Percentiles rank a stretch among this genome's conserved stretches.
Conservation (phyloP, 2,329 filamentous ascomycete genomes). For the Trichophyton verrucosum region DNA sequence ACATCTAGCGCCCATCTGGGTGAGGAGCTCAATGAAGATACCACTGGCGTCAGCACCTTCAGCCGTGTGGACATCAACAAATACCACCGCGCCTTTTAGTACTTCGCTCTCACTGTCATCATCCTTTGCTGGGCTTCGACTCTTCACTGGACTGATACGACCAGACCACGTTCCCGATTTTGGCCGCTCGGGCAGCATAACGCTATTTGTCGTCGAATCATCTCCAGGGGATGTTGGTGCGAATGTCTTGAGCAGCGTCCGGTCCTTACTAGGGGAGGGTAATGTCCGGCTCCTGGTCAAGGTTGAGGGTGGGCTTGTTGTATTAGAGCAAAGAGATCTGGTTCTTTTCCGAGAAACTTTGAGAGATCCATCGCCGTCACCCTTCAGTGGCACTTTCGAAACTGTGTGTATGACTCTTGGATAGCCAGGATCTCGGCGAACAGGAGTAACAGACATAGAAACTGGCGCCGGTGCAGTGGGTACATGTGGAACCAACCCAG, state of each 20-base stretch:
- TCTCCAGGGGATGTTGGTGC: background rate
- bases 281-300: slow-evolving; percentile 17
- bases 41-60: slow-evolving; percentile 69
- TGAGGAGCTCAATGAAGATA: slow-evolving; percentile 69
- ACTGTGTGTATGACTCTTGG: slow-evolving; percentile 55
- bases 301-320: slow-evolving; percentile 23
- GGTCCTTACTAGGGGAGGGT: slow-evolving; percentile 17
- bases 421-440: slow-evolving; percentile 34
- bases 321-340: slow-evolving; percentile 42
- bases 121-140: slow-evolving; percentile 18
- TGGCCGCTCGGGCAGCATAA: slow-evolving; percentile 11
- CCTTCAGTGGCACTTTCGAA: slow-evolving; percentile 63
- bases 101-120: slow-evolving; percentile 26
- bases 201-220: background rate
- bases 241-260: slow-evolving; percentile 9
- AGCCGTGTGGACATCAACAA: slow-evolving; percentile 70
- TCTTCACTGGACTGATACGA: slow-evolving; percentile 18
- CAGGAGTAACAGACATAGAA: slow-evolving; percentile 43
- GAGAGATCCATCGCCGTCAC: slow-evolving; percentile 43
- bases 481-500: slow-evolving; percentile 13
- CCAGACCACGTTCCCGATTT: slow-evolving; percentile 1
- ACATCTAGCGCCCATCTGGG: slow-evolving; percentile 69
- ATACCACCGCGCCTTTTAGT: slow-evolving; percentile 61
- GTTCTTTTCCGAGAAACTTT: slow-evolving; percentile 36
- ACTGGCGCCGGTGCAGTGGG: slow-evolving; percentile 1